These are phyloP conservation scores for Podospora pseudoanserina DNA, from an alignment of 495 filamentous ascomycete genomes.

Conservation along the genomic window DNA sequence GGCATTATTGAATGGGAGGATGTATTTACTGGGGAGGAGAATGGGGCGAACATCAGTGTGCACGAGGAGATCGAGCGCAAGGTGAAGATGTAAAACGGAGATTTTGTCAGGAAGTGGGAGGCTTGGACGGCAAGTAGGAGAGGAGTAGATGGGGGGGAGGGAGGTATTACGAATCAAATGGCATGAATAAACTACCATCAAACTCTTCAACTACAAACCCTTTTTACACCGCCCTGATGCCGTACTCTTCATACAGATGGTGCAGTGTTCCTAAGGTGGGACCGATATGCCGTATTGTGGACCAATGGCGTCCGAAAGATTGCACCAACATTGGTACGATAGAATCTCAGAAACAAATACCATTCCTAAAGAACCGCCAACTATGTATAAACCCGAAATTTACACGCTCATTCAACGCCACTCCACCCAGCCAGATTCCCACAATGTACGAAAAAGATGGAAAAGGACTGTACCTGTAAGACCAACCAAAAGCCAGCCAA, in stretches of 20 bases:
- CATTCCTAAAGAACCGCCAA: neutral
- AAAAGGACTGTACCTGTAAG: neutral
- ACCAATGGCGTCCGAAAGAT: too few species aligned
- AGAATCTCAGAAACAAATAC: neutral
- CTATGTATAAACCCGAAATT: neutral
- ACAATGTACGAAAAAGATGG: neutral
- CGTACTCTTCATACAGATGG: too few species aligned
- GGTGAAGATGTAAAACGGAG: constrained; percentile 46
- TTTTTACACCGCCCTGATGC: too few species aligned
- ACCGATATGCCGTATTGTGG: too few species aligned
- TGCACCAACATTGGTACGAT: too few species aligned
- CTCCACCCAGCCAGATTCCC: neutral
- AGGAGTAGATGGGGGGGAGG: neutral
- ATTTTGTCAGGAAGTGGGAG: neutral
- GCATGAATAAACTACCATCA: neutral
- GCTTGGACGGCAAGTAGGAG: neutral
- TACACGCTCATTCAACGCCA: neutral
- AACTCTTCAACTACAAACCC: neutral
- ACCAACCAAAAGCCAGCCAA: neutral
- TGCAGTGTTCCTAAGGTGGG: too few species aligned
- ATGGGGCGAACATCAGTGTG: constrained; percentile 63
- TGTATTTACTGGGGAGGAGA: constrained; percentile 73
- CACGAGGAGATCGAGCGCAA: constrained; percentile 94
- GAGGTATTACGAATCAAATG: neutral
- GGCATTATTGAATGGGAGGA: constrained; percentile 81